Conservation (phyloP, 805 yeast species). For the Tetrapisispora fleetii region DNA sequence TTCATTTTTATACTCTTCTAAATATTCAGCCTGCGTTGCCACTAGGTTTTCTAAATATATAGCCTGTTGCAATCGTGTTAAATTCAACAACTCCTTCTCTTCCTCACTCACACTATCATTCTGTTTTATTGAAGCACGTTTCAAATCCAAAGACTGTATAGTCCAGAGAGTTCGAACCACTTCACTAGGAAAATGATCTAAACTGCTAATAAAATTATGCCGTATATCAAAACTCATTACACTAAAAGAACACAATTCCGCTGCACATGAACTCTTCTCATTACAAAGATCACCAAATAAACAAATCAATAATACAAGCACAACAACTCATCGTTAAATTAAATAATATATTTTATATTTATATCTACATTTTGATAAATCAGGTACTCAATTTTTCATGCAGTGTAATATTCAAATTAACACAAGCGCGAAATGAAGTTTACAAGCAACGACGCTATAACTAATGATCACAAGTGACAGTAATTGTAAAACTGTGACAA, state of each 20-base stretch:
- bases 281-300: no score
- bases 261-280: no score
- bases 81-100: neutral
- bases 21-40: constrained; percentile 4
- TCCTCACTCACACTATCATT: constrained; percentile 3
- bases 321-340: no score
- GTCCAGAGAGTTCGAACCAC: constrained; percentile 35
- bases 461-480: no score
- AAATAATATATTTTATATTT: no score
- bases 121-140: constrained; percentile 4
- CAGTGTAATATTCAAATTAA: no score
- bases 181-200: constrained; percentile 37
- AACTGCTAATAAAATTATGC: constrained; percentile 29
- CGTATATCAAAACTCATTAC: constrained; percentile 26
- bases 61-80: constrained; percentile 6
- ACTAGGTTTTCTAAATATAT: constrained; percentile 9
- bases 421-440: no score
- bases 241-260: neutral
- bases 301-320: no score
- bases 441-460: no score
- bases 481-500: no score
- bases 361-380: no score
- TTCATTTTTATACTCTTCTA: constrained; percentile 7
- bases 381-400: no score
- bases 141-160: constrained; percentile 29